Conservation (phyloP, 2,329 filamentous ascomycete genomes). For the Colletotrichum incanum region DNA sequence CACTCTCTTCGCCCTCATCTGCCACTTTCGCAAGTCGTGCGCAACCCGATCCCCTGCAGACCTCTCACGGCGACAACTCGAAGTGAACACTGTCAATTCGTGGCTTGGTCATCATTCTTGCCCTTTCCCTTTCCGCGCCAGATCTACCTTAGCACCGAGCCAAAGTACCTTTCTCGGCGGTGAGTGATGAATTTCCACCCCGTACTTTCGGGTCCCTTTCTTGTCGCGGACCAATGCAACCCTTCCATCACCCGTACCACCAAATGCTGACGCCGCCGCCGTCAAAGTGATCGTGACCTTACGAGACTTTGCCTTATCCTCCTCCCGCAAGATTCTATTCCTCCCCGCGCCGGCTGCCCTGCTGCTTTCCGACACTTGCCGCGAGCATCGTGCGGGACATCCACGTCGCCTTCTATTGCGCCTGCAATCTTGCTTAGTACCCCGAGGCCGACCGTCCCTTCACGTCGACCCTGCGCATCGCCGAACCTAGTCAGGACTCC, state of each 20-base stretch:
- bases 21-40: conserved; percentile 5
- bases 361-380: conserved; percentile 27
- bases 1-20: conserved; percentile 8
- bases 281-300: conserved; percentile 25
- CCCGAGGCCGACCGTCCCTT: conserved; percentile 4
- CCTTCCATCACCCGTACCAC: conserved; percentile 22
- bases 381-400: conserved; percentile 19
- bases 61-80: conserved; percentile 16
- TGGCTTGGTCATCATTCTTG: conserved; percentile 24
- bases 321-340: neutral
- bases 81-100: conserved; percentile 16
- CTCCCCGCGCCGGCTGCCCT: conserved; percentile 23
- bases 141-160: conserved; percentile 10
- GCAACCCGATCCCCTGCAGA: conserved; percentile 4
- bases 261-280: conserved; percentile 36
- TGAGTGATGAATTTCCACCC: conserved; percentile 33
- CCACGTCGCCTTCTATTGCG: conserved; percentile 18
- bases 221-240: conserved; percentile 25
- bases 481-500: conserved; percentile 11
- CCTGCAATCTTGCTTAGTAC: conserved; percentile 10
- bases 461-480: conserved; percentile 16
- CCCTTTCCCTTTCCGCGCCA: conserved; percentile 16
- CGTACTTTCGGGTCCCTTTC: neutral
- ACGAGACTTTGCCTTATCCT: conserved; percentile 22
- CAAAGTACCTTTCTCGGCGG: conserved; percentile 28